These are phyloP conservation scores for Fusarium haematococcum DNA, from an alignment of 2,329 filamentous ascomycete species.

Conservation along the genomic window DNA sequence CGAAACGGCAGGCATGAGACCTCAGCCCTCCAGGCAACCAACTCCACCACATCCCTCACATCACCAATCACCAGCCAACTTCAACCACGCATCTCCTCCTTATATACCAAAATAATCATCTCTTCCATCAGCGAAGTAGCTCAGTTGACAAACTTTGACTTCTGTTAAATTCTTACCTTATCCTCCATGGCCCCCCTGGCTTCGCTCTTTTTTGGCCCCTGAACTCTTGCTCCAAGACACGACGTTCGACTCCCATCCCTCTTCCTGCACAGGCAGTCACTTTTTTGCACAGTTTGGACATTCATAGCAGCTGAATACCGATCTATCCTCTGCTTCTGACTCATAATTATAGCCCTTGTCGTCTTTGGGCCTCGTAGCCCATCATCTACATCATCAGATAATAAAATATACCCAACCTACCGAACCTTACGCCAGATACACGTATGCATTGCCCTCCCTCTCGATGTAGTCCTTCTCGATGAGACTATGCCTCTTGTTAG, in stretches of 20 bases:
- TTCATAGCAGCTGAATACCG: not conserved
- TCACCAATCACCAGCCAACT: not conserved
- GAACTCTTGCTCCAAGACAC: not conserved
- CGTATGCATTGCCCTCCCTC: constrained; percentile 77
- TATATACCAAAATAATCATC: constrained; percentile 17
- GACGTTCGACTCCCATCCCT: constrained; percentile 19
- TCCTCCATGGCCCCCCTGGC: constrained; percentile 22
- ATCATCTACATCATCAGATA: not conserved
- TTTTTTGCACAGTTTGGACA: not conserved
- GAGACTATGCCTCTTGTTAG: constrained; percentile 64
- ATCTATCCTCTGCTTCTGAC: not conserved
- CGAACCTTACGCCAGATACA: constrained; percentile 71
- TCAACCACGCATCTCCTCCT: not conserved
- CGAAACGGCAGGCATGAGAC: not conserved
- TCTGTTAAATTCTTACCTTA: constrained; percentile 21
- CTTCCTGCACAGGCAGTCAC: too few relatives aligned
- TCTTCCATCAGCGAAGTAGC: constrained; percentile 38
- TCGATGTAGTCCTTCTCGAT: constrained; percentile 97
- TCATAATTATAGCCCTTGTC: not conserved
- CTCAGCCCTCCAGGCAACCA: constrained; percentile 20
- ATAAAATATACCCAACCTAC: not conserved
- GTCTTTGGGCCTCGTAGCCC: not conserved
- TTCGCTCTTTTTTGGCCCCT: constrained; percentile 24
- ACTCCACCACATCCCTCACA: not conserved
- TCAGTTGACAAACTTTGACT: constrained; percentile 12